Conservation (phyloP, 805 yeast genomes). For the Wickerhamomyces queroliae region DNA sequence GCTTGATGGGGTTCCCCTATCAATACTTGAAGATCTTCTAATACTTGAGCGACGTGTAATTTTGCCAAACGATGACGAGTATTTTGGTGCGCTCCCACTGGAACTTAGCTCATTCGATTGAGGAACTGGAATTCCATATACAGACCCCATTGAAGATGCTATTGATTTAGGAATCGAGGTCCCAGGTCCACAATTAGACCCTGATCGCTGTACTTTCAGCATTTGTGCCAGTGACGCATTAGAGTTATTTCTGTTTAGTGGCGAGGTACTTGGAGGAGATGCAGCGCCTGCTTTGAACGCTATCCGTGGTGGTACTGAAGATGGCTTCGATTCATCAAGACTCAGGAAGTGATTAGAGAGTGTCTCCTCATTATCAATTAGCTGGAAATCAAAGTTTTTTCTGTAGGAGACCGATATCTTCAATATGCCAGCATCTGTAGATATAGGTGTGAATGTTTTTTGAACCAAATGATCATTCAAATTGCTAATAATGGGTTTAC, state of each 20-base stretch:
- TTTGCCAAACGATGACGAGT: constrained; percentile 71
- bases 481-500: constrained; percentile 49
- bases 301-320: constrained; percentile 15
- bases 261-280: constrained; percentile 21
- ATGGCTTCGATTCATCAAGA: constrained; percentile 30
- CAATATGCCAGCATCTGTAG: constrained; percentile 70
- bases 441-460: constrained; percentile 61
- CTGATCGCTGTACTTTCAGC: constrained; percentile 33
- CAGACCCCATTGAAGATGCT: constrained; percentile 19
- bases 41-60: constrained; percentile 45
- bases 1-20: constrained; percentile 21
- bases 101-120: constrained; percentile 26
- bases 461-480: constrained; percentile 49
- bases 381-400: constrained; percentile 57
- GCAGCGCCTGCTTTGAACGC: constrained; percentile 32
- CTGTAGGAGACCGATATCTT: constrained; percentile 78
- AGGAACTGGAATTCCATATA: constrained; percentile 15
- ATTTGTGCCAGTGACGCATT: constrained; percentile 36
- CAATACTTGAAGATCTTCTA: constrained; percentile 27
- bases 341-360: constrained; percentile 51
- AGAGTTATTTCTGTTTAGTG: constrained; percentile 37
- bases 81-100: constrained; percentile 48
- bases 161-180: constrained; percentile 24
- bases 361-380: constrained; percentile 62
- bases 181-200: constrained; percentile 17